Conservation (phyloP, 2,329 filamentous ascomycete genomes). For the Aspergillus ustus region DNA sequence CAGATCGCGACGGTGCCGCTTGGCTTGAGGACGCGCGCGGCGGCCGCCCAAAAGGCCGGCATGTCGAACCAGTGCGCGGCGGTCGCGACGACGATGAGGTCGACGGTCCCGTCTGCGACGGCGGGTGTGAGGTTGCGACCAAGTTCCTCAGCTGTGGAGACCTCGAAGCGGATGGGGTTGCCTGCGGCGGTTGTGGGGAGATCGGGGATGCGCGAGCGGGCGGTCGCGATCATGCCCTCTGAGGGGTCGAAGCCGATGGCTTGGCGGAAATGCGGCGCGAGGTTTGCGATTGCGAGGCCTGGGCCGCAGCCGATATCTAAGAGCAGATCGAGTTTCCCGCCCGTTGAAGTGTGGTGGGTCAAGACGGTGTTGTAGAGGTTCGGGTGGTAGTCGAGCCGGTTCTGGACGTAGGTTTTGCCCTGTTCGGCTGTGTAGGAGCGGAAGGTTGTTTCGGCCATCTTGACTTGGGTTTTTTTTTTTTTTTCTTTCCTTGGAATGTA, state of each 20-base stretch:
- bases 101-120: background rate
- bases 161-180: slow-evolving; percentile 46
- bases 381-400: slow-evolving; percentile 53
- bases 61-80: slow-evolving; percentile 22
- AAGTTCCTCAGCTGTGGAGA: slow-evolving; percentile 50
- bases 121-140: background rate
- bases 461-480: background rate
- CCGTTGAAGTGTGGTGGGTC: slow-evolving; percentile 52
- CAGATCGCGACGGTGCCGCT: slow-evolving; percentile 17
- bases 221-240: slow-evolving; percentile 58
- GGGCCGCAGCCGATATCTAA: slow-evolving; percentile 64
- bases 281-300: slow-evolving; percentile 53
- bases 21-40: slow-evolving; percentile 8
- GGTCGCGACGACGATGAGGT: slow-evolving; percentile 6
- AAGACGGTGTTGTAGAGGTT: slow-evolving; percentile 55
- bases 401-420: slow-evolving; percentile 46
- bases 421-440: slow-evolving; percentile 27
- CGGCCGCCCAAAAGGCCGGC: slow-evolving; percentile 8
- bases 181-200: slow-evolving; percentile 27
- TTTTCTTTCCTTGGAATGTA: background rate
- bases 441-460: slow-evolving; percentile 23
- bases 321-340: slow-evolving; percentile 49
- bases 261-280: slow-evolving; percentile 53
- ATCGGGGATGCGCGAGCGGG: slow-evolving; percentile 41
- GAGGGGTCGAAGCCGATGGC: slow-evolving; percentile 59